Base-by-base conservation (phyloP, 2,329 filamentous ascomycete genomes). In the Coniochaeta sp. region DNA sequence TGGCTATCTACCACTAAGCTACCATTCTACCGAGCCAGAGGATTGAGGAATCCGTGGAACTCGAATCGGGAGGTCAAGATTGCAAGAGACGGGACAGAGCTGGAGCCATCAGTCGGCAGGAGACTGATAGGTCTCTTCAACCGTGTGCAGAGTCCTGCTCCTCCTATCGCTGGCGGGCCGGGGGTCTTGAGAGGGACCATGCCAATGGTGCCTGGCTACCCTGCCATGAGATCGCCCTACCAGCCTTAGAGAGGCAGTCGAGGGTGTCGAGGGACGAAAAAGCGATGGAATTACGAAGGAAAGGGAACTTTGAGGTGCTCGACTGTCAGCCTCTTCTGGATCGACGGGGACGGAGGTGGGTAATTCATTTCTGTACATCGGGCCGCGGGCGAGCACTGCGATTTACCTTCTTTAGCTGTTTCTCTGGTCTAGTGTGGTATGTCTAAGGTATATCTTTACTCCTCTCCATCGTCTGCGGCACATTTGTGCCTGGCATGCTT, bases 51-150 rank as follows among this genome's bases (percentile, higher is more conserved):
- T 70, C 89, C 91, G 0, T 96, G 92, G 91, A 98, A 98, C 72
- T 89, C 91, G 5, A 96, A 97, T 69, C 81, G 93, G 58, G 93
- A 98, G 70, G 90, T 98, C 63, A 98, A 98, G 74, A 96, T 98
- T 70, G 93, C 93, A 26, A 83, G 93, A 67, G 93, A 98, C 68
- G 93, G 93, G 1, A 98, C 93, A 0, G 93, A 98, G 72, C 78
- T 98, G 59, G 93, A 98, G 73, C 90, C 93, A 31, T 84, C 80
- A 33, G 84, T 96, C 50, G 93, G 93, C 6, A 85, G 86, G 67
- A 85, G 85, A 67, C 77, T 98, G 59, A 80, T 96, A 63, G 86
- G 87, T 52, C 82, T 97, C 68, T 97, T 98, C 73, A 88, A 90
- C 67, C 77, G 81, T 17, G 71, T 73, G 0, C 79, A 80, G 60